These are phyloP conservation scores for Didymella arachidicola DNA, from an alignment of 2,329 filamentous ascomycete genomes.

Conservation along the genomic window DNA sequence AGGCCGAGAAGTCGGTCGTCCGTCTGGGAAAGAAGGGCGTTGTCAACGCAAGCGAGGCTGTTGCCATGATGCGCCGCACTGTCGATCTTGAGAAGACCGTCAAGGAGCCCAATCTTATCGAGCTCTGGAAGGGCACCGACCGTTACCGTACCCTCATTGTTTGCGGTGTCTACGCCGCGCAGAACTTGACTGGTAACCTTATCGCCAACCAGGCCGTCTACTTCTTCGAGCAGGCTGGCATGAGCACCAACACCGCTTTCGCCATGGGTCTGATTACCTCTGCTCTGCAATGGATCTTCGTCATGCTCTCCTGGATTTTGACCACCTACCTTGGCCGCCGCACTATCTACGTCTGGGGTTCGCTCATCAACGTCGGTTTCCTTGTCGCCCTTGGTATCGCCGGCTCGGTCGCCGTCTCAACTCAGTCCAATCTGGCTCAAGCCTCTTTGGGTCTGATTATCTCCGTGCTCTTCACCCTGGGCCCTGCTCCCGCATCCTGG, in stretches of 20 bases:
- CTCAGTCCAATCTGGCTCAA: slow-evolving; percentile 60
- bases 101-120: slow-evolving; percentile 59
- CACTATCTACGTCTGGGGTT: slow-evolving; percentile 70
- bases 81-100: slow-evolving; percentile 62
- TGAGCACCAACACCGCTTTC: slow-evolving; percentile 63
- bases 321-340: slow-evolving; percentile 70
- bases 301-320: slow-evolving; percentile 73
- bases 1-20: slow-evolving; percentile 58
- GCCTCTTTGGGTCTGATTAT: slow-evolving; percentile 70
- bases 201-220: slow-evolving; percentile 70
- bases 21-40: slow-evolving; percentile 59
- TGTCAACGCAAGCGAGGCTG: slow-evolving; percentile 54
- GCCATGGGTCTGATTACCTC: slow-evolving; percentile 71
- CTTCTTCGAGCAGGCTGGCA: slow-evolving; percentile 70
- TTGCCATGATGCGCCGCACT: slow-evolving; percentile 67
- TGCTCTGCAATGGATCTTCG: slow-evolving; percentile 66
- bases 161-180: slow-evolving; percentile 65
- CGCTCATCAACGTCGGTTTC: slow-evolving; percentile 61
- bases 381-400: slow-evolving; percentile 67
- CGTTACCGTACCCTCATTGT: slow-evolving; percentile 63
- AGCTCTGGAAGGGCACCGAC: slow-evolving; percentile 65
- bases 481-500: slow-evolving; percentile 70
- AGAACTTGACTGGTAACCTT: slow-evolving; percentile 69
- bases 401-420: slow-evolving; percentile 58
- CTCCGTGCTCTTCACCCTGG: slow-evolving; percentile 69